phyloP scores from a whole-genome alignment of 2,329 filamentous ascomycete species.

The Endothia cerciana region DNA sequence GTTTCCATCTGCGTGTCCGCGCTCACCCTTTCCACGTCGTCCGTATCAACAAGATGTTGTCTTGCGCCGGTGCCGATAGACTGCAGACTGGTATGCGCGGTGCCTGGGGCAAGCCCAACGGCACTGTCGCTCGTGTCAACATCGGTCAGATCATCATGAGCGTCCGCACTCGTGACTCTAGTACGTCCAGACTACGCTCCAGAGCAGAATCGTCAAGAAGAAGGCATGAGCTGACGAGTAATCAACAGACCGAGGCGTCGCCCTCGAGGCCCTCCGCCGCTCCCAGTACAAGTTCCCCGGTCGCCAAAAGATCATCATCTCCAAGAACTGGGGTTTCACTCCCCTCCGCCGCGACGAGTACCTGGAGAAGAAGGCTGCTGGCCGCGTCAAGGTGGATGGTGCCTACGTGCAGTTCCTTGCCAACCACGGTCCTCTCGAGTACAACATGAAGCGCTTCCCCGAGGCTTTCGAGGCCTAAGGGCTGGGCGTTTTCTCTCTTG shows the following conservation, averaged over 20 bases:
- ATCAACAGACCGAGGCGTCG: conserved; percentile 75
- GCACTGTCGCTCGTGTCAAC: conserved; percentile 98
- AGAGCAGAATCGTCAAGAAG: neutral
- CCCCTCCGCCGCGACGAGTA: conserved; percentile 98
- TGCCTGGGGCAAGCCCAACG: conserved; percentile 99
- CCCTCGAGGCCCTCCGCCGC: conserved; percentile 98
- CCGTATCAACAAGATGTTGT: conserved; percentile 99
- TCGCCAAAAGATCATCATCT: conserved; percentile 99
- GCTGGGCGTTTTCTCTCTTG: conserved; percentile 35
- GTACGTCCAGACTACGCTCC: conserved; percentile 53
- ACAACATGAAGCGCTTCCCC: conserved; percentile 95
- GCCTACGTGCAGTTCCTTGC: conserved; percentile 99
- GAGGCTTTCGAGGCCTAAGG: conserved; percentile 75
- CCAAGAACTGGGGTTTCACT: conserved; percentile 99
- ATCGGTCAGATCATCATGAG: conserved; percentile 99
- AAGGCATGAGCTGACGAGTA: conserved; percentile 34
- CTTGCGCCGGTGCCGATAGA: conserved; percentile 99
- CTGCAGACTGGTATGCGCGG: conserved; percentile 99
- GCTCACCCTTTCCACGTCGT: conserved; percentile 99
- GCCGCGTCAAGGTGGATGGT: conserved; percentile 94
- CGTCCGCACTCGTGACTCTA: conserved; percentile 93
- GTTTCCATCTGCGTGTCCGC: conserved; percentile 76
- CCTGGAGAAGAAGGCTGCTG: conserved; percentile 90
- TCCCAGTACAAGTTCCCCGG: conserved; percentile 99
- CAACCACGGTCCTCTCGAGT: conserved; percentile 83